phyloP scores from a whole-genome alignment of 306 rosid species.

The Cicer pinnatifidum region DNA sequence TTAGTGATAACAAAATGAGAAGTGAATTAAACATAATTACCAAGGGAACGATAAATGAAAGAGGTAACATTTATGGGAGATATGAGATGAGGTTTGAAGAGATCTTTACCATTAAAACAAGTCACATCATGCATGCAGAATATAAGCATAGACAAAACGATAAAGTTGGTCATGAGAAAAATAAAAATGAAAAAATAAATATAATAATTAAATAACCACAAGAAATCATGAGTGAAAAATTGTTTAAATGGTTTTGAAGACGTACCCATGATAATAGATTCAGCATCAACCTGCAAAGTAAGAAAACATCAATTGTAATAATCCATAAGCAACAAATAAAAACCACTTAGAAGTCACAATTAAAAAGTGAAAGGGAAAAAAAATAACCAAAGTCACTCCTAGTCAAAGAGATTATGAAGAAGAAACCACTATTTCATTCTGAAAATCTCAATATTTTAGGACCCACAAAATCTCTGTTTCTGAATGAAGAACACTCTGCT shows the following conservation, averaged over 20 bases:
- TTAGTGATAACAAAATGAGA: background rate
- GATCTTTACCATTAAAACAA: too few relatives aligned
- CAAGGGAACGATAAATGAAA: too few relatives aligned
- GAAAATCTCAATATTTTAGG: background rate
- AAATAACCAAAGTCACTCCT: background rate
- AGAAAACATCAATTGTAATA: background rate
- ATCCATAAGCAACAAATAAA: background rate
- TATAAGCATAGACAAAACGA: too few relatives aligned
- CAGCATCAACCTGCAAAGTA: slow-evolving; percentile 1
- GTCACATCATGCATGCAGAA: too few relatives aligned
- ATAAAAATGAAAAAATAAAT: too few relatives aligned
- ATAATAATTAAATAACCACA: too few relatives aligned
- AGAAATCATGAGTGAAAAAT: too few relatives aligned
- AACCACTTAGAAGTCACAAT: background rate
- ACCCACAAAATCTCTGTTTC: background rate
- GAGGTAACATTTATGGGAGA: too few relatives aligned
- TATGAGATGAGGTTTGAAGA: too few relatives aligned
- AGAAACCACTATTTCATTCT: background rate
- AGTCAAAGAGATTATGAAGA: background rate
- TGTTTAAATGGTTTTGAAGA: background rate
- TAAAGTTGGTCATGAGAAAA: too few relatives aligned
- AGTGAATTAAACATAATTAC: too few relatives aligned
- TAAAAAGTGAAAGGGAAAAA: background rate
- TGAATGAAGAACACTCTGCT: background rate
- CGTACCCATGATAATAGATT: slow-evolving; percentile 22